Conservation (phyloP, 495 filamentous ascomycete species). For the Trichoderma asperelloides region DNA sequence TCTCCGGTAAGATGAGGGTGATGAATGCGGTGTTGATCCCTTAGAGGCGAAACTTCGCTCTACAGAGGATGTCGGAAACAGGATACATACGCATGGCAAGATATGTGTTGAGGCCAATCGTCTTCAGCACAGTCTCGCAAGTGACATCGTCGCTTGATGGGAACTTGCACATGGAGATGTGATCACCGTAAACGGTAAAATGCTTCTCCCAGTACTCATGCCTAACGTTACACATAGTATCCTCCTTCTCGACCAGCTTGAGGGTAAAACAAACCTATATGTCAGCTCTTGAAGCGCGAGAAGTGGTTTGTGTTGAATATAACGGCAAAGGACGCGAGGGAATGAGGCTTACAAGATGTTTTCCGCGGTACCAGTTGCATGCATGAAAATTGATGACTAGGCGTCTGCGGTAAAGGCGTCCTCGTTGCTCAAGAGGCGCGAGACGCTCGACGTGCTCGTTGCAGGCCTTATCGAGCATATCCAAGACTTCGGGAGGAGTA, state of each 20-base stretch:
- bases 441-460: neutral
- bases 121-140: neutral
- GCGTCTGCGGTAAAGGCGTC: neutral
- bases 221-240: neutral
- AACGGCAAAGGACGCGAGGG: neutral
- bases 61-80: neutral
- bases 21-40: neutral
- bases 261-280: neutral
- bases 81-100: neutral
- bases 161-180: neutral
- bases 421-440: neutral
- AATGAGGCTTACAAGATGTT: neutral
- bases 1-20: neutral
- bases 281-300: neutral
- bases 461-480: neutral
- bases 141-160: neutral
- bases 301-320: neutral
- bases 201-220: neutral
- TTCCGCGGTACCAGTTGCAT: neutral
- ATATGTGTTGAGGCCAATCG: neutral
- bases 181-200: neutral
- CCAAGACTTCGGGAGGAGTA: neutral
- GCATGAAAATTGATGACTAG: neutral
- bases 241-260: slow-evolving; percentile 1
- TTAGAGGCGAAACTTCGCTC: neutral